phyloP scores from a whole-genome alignment of 1,284 basidiomycete species.

The Exobasidium cylindrosporum region DNA sequence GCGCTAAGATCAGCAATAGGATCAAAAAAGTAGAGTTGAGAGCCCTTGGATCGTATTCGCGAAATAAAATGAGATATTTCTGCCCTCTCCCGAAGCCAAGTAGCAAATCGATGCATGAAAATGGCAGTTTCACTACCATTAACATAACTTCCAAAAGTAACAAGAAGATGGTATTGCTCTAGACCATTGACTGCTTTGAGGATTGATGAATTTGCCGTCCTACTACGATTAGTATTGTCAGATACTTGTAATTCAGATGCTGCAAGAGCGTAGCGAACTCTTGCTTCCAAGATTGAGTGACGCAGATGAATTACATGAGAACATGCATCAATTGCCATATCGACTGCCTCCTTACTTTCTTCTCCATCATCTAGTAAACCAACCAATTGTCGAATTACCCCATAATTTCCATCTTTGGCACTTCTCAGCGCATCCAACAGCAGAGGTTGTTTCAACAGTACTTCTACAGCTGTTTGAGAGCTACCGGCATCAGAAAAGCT shows the following conservation, averaged over 20 bases:
- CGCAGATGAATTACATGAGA: conserved; percentile 50
- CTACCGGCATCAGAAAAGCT: conserved; percentile 59
- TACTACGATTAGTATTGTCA: neutral
- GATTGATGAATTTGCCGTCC: conserved; percentile 28
- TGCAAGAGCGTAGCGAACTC: conserved; percentile 33
- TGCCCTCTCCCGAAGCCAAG: conserved; percentile 79
- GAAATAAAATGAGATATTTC: conserved; percentile 75
- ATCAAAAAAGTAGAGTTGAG: conserved; percentile 52
- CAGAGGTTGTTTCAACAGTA: conserved; percentile 44
- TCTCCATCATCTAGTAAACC: conserved; percentile 50
- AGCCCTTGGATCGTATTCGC: conserved; percentile 35
- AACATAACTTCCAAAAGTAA: conserved; percentile 89
- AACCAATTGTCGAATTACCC: conserved; percentile 45
- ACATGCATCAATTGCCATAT: conserved; percentile 49
- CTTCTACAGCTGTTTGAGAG: conserved; percentile 33
- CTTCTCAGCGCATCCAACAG: conserved; percentile 45
- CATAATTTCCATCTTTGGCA: conserved; percentile 50
- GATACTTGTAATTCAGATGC: neutral
- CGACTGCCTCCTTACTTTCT: conserved; percentile 47
- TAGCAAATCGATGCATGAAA: conserved; percentile 73
- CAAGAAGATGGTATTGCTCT: conserved; percentile 78
- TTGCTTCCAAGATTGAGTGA: conserved; percentile 45
- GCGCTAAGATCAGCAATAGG: conserved; percentile 45
- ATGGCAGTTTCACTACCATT: conserved; percentile 66
- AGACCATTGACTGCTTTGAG: conserved; percentile 55